Evolutionary conservation across 352 stramenopile genomes (phyloP).

Genomic region (Phytopythium chamaehyphon): DNA sequence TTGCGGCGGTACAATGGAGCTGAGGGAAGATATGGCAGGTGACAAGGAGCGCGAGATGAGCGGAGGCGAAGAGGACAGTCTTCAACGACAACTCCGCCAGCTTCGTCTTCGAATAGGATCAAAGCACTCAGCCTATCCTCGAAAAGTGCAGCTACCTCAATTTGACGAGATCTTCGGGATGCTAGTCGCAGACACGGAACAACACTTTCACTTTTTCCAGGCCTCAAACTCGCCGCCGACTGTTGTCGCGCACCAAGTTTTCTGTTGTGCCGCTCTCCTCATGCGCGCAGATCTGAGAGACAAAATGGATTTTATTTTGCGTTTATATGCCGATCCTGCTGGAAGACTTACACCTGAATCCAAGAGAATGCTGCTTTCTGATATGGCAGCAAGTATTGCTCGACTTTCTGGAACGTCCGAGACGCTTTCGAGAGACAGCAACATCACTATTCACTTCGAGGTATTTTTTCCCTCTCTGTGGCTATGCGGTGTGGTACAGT

Average conservation of each 20-base stretch:
- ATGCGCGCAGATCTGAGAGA: slow-evolving; percentile 45
- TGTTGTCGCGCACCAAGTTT: slow-evolving; percentile 51
- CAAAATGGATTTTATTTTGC: slow-evolving; percentile 58
- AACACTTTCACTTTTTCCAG: slow-evolving; percentile 68
- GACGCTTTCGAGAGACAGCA: slow-evolving; percentile 19
- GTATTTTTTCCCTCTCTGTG: slow-evolving; percentile 2
- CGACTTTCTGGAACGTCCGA: slow-evolving; percentile 37
- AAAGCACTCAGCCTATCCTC: slow-evolving; percentile 25
- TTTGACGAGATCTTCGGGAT: slow-evolving; percentile 81
- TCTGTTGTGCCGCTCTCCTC: slow-evolving; percentile 51
- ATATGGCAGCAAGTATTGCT: slow-evolving; percentile 36
- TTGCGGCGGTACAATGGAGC: not conserved
- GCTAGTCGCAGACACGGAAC: slow-evolving; percentile 56
- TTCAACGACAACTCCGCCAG: not conserved
- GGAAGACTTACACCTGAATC: slow-evolving; percentile 35
- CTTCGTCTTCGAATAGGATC: not conserved
- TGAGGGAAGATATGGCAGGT: no score
- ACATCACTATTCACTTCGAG: slow-evolving; percentile 19
- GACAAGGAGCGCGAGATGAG: not conserved
- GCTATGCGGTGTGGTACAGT: not conserved
- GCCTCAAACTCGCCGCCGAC: slow-evolving; percentile 11
- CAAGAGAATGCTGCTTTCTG: slow-evolving; percentile 35
- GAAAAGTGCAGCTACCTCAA: slow-evolving; percentile 35
- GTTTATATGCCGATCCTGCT: slow-evolving; percentile 46
- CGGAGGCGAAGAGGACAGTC: not conserved